Base-by-base conservation (phyloP, 208 protist genomes). In the Phytomonas sp. region DNA sequence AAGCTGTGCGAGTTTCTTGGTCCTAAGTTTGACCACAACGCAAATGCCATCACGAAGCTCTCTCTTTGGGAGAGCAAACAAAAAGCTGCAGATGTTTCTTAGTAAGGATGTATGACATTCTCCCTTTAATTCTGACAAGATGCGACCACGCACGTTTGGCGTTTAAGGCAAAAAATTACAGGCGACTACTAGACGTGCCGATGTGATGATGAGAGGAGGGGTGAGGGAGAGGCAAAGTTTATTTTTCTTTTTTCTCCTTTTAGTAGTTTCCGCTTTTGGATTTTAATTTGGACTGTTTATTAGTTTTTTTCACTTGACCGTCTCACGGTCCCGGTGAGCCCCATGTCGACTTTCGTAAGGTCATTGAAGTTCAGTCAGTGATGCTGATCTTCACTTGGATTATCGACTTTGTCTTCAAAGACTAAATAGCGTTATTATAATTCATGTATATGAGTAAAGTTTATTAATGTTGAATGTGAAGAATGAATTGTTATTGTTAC, bases 31-130 rank as follows among this genome's bases (percentile, higher is more conserved):
- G 76, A 84, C n/a, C 83, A 93, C 62, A 70, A 93, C 71, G 79
- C 84, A 13, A 93, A 96, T 76, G 85, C 91, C 65, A 92, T 96
- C 72, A 91, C 87, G 28, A 88, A 90, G 71, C 69, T 93, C 33
- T 83, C 83, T 2, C 79, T 96, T 15, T 91, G 85, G 81, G 91
- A 96, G 70, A 80, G 85, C 13, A 92, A 91, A 72, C 80, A 93
- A 78, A 85, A 83, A 37, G 64, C 60, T 59, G 65, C 67, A 7
- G 36, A 40, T 40, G 34, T 28, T 13, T 34, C 23, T 66, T 31
- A 29, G 28, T 3, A 66, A 13, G 26, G 26, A 29, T 66, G 37
- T 32, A 70, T 53, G 28, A 70, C 15, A 23, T 34, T 28, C 26
- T 36, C 26, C 53, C 37, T 51, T 51, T 17, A 31, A n/a, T 65